Base-by-base conservation (phyloP, 202 grass and related monocot genomes). In the Setaria viridis region DNA sequence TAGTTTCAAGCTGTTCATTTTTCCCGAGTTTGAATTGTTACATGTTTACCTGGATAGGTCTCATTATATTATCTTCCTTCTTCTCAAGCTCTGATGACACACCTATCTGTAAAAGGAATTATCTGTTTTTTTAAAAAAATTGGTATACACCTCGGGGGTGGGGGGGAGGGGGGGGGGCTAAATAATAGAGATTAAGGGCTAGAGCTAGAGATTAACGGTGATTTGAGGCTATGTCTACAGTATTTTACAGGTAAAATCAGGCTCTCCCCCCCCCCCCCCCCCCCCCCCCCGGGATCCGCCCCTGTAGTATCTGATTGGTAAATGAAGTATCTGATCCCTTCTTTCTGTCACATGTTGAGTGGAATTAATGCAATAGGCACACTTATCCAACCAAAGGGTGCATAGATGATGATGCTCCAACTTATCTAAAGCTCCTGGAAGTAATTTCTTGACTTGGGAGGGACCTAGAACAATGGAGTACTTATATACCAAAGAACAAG, bases 41-140 rank as follows among this genome's bases (percentile, higher is more conserved):
- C n/a, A 75, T 76, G 9, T 83, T 74, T 6, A 66, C 20, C 2
- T 64, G 32, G 56, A n/a, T 74, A 83, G 57, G 3, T 41, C 6
- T 51, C 2, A 42, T 51, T 25, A 3, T 83, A 9, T 58, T 35
- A 35, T 35, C 1, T 35, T 35, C 34, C 34, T 35, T 35, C 34
- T 35, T 35, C 34, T 41, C 16, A 63, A 74, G 30, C 43, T 83
- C 14, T 25, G 30, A 29, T 37, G 33, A 32, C 47, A n/a, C 3
- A 64, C n/a, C n/a, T n/a, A n/a, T n/a, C n/a, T n/a, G n/a, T n/a
- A n/a, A n/a, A n/a, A n/a, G n/a, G n/a, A n/a, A n/a, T n/a, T n/a
- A n/a, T n/a, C n/a, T n/a, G n/a, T n/a, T n/a, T n/a, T n/a, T n/a
- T n/a, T n/a, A n/a, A n/a, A n/a, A n/a, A n/a, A n/a, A n/a, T n/a